These are phyloP conservation scores for Hortiboletus rubellus DNA, from an alignment of 1,284 basidiomycete species.

Conservation along the genomic window DNA sequence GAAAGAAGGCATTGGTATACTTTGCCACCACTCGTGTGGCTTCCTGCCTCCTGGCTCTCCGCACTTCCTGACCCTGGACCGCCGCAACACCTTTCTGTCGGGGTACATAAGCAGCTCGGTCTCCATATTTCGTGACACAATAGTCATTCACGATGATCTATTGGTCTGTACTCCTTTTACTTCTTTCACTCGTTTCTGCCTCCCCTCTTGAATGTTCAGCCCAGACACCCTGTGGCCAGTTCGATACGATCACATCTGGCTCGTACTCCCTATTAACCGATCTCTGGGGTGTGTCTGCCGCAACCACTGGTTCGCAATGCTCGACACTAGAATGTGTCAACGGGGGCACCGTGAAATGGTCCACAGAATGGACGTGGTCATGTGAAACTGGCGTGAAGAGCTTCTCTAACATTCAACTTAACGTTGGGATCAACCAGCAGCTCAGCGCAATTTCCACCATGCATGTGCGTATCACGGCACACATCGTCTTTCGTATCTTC, in stretches of 20 bases:
- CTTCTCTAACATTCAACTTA: constrained; percentile 57
- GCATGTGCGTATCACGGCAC: constrained; percentile 40
- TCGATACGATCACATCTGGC: constrained; percentile 47
- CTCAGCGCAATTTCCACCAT: constrained; percentile 56
- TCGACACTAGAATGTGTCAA: constrained; percentile 48
- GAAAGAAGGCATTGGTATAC: too few relatives aligned
- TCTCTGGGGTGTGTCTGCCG: constrained; percentile 51
- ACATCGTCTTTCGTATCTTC: background rate
- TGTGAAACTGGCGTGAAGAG: constrained; percentile 58
- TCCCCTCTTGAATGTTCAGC: constrained; percentile 17
- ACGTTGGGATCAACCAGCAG: constrained; percentile 52
- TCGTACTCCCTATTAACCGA: constrained; percentile 51
- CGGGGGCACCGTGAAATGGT: constrained; percentile 52
- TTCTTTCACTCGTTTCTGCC: constrained; percentile 24
- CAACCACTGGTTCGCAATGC: constrained; percentile 56
- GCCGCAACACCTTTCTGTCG: too few relatives aligned
- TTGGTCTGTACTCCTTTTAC: constrained; percentile 12
- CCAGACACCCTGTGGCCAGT: constrained; percentile 45
- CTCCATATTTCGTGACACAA: background rate
- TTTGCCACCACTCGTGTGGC: too few relatives aligned
- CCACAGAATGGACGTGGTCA: constrained; percentile 54
- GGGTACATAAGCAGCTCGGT: background rate
- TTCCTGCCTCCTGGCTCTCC: too few relatives aligned
- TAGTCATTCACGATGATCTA: constrained; percentile 17
- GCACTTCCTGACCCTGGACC: too few relatives aligned